These are phyloP conservation scores for Biancaea sappan DNA, from an alignment of 306 rosid genomes.

Conservation along the genomic window DNA sequence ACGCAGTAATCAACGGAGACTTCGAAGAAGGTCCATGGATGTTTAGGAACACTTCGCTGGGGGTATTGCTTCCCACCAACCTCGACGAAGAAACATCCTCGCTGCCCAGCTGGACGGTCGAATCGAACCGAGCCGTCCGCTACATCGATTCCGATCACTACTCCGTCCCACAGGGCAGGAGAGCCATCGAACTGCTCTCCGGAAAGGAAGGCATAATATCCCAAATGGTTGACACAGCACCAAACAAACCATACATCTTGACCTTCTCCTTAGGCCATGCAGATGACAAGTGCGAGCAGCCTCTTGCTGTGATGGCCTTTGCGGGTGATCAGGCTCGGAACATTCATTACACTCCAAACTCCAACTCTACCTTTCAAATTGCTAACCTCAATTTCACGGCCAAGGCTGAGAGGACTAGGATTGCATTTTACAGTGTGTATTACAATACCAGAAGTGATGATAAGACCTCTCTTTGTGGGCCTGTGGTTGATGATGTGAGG, in stretches of 20 bases:
- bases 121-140: slow-evolving; percentile 85
- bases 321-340: slow-evolving; percentile 94
- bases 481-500: slow-evolving; percentile 87
- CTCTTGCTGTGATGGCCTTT: slow-evolving; percentile 91
- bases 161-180: slow-evolving; percentile 72
- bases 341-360: slow-evolving; percentile 79
- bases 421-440: slow-evolving; percentile 89
- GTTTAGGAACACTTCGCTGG: slow-evolving; percentile 76
- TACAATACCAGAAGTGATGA: slow-evolving; percentile 92
- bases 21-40: slow-evolving; percentile 98
- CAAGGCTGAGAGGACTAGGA: slow-evolving; percentile 83
- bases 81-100: slow-evolving; percentile 85
- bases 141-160: slow-evolving; percentile 83
- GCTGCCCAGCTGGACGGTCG: slow-evolving; percentile 86
- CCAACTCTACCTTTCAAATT: slow-evolving; percentile 76
- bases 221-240: slow-evolving; percentile 86
- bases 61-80: slow-evolving; percentile 90
- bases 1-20: slow-evolving; percentile 84
- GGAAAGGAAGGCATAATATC: slow-evolving; percentile 98
- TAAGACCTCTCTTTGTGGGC: slow-evolving; percentile 91
- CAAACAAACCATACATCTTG: slow-evolving; percentile 64
- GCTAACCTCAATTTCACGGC: slow-evolving; percentile 82
- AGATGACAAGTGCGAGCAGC: slow-evolving; percentile 86
- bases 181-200: slow-evolving; percentile 83
- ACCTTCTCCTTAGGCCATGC: slow-evolving; percentile 83